Base-by-base conservation (phyloP, 192 early-diverging fungal species). In the Dissophora globulifera region DNA sequence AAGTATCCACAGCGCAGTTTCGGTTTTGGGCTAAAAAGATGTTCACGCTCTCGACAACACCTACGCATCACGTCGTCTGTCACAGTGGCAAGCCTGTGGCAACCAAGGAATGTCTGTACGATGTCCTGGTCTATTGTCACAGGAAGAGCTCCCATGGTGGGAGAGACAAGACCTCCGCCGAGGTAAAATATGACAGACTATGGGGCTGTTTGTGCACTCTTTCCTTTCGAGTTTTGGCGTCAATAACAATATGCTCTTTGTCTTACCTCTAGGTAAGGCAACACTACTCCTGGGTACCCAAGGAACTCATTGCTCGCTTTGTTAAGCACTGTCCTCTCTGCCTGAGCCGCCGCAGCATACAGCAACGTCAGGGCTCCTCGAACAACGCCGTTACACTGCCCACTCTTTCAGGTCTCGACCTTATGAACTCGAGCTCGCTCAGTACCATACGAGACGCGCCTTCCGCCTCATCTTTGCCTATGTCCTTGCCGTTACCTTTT, bases 1-100 rank as follows among this genome's bases (percentile, higher is more conserved):
- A 80, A 23, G 75, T 85, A 25, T 85, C 84, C 9, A 85, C 84
- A 9, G 84, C 84, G 0, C 84, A 85, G 49, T 85, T 85, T 47
- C 75, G 84, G 9, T 85, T 85, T 59, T 85, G 84, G 84, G 84
- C 82, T 8, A 85, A 85, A 42, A 85, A 85, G 27, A 85, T 85
- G 84, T 85, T 85, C 63, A 71, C 76, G 10, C 68, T 85, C 16
- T 79, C 69, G 7, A 80, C 72, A 1, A 65, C 65, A 5, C 42
- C 67, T 1, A 71, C 67, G 0, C 60, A 66, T 4, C 78, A 83
- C 51, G 61, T 80, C 15, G 72, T 85, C 11, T 81, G 78, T 35
- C 84, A 85, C 66, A 72, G 82, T 8, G 82, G 82, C 23, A 85
- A 85, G 22, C 84, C 84, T 19, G 79, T 85, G 0, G 84, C 84